Evolutionary conservation across 495 filamentous ascomycete genomes (phyloP), one percentile per base, ranked within the genome.

Genomic region (Trichoderma gamsii): DNA sequence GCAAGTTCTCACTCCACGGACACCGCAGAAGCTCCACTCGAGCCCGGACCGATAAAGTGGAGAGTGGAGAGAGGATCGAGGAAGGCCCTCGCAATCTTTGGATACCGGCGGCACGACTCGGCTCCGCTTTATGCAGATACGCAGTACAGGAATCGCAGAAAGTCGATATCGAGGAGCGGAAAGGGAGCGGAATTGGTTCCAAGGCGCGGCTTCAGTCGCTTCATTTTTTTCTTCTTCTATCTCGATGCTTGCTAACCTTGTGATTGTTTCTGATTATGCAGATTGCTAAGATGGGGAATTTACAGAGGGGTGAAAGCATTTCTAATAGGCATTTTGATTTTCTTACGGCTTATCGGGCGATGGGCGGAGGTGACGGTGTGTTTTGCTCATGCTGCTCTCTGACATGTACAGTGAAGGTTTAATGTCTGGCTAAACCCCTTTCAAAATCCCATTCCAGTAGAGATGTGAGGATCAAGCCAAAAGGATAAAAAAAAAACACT

Each of bases 161-260:
- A n/a, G 44, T 16, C 12, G 44, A 49, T 49, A 16, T 49, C 51
- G 21, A 56, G 51, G 18, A 56, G 56, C 56, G 56, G 56, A 61
- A 61, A 23, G 27, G 27, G 51, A 13, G 56, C 56, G 56, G 56
- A 61, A 61, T 61, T 61, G 8, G 16, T 61, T 61, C 56, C 56
- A 61, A 61, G 56, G 49, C 12, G 56, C 56, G 56, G 56, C 56
- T 61, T 61, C 11, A 32, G 15, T 61, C 56, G 56, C 56, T 32
- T 61, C 25, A n/a, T 15, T 3, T 18, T 18, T 12, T 44, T 18
- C n/a, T n/a, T n/a, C n/a, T n/a, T n/a, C n/a, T n/a, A 12, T 46
- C 18, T 46, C 1, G 43, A 15, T 46, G 35, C 35, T 29, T 1
- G 35, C 35, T 13, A 1, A 46, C 12, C 44, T 49, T n/a, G 44